Evolutionary conservation across 169 alveolate species (phyloP).

Genomic region (Miamiensis avidus): DNA sequence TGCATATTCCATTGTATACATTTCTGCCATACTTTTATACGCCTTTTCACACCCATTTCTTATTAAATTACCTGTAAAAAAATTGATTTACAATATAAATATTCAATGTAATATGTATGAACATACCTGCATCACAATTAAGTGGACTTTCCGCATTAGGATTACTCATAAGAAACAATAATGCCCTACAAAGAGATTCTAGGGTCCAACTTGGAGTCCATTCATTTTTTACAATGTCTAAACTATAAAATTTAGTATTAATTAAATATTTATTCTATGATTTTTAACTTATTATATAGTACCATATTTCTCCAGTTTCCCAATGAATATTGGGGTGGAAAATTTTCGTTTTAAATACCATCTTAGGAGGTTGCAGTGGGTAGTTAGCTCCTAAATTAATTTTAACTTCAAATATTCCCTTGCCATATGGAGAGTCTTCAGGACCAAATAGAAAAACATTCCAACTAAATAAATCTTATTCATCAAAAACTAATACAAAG

Average conservation of each 20-base stretch:
- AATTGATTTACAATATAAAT: no score
- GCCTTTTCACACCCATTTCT: constrained; percentile 65
- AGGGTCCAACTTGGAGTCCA: constrained; percentile 98
- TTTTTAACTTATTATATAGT: not conserved
- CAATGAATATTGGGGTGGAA: constrained; percentile 97
- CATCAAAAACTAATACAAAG: constrained; percentile 15
- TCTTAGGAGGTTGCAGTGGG: constrained; percentile 95
- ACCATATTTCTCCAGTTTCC: constrained; percentile 76
- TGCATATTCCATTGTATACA: constrained; percentile 67
- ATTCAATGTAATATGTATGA: not conserved
- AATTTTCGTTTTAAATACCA: constrained; percentile 90
- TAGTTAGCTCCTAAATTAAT: constrained; percentile 90
- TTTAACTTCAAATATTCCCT: constrained; percentile 88
- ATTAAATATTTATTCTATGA: constrained; percentile 1
- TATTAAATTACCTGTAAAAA: constrained; percentile 50
- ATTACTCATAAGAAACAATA: constrained; percentile 85
- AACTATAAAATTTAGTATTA: constrained; percentile 74
- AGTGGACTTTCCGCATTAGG: constrained; percentile 98
- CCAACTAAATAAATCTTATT: constrained; percentile 34
- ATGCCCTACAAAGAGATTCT: constrained; percentile 93
- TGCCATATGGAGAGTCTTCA: constrained; percentile 46
- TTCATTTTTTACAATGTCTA: constrained; percentile 92
- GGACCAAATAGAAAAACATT: constrained; percentile 38
- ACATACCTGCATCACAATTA: constrained; percentile 95
- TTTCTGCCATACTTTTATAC: constrained; percentile 62